Evolutionary conservation across 352 stramenopile genomes (phyloP), one percentile per base, ranked within the genome.

Genomic region (Phytopythium chamaehyphon): DNA sequence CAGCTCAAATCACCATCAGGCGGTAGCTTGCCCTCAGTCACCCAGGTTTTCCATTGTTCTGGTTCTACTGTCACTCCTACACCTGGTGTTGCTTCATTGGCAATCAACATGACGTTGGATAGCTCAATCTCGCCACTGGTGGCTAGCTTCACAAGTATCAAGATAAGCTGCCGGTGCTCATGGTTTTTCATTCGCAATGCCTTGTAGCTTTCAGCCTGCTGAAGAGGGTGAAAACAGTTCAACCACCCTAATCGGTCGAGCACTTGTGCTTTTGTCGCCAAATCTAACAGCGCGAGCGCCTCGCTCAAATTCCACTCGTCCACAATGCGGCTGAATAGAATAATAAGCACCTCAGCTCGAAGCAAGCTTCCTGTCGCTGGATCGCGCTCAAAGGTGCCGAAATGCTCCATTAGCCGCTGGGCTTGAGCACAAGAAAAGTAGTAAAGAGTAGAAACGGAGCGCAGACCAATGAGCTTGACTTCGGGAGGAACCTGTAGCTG

Each of bases 401-500:
- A 90, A 46, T 88, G 71, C 49, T 90, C 80, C 80, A 90, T 90
- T 38, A 90, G 54, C 9, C 80, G 75, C 62, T 90, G 80, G 21
- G 61, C 44, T 31, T 90, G 80, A 46, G 68, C 79, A 48, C 73
- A 80, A 12, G 79, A 82, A 38, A 88, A 90, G 47, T 80, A 90
- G 48, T 88, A 90, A 21, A 68, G 50, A 26, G 70, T 84, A 11
- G 80, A 90, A 33, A 90, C 83, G 1, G 71, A 81, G 9, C 80
- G 80, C 23, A 90, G 48, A 0, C 80, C 80, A 15, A 90, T 60
- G 35, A 90, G 52, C 37, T 90, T 88, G 54, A 83, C 73, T 55
- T 88, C 77, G 6, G 71, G 63, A 2, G 56, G 55, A 21, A 86
- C 75, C 16, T 75, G 71, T 6, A 90, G 58, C 44, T 81, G 68